Conservation (phyloP, 1,139 yeast species). For the Geotrichum macrosporum region DNA sequence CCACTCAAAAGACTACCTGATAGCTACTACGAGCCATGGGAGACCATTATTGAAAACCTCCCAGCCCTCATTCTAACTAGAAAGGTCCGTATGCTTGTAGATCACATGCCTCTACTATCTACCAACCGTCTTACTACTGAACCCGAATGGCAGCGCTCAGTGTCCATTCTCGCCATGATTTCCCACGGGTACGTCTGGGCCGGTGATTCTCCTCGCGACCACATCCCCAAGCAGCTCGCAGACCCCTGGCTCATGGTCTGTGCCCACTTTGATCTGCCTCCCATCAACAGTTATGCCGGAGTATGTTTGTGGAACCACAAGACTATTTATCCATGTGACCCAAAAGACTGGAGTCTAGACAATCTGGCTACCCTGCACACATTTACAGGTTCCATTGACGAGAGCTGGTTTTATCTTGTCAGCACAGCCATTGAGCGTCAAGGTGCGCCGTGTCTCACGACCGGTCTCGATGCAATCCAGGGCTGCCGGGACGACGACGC, state of each 20-base stretch:
- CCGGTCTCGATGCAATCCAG: conserved; percentile 59
- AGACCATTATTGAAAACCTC: conserved; percentile 55
- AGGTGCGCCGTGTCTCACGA: conserved; percentile 63
- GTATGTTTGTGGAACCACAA: conserved; percentile 84
- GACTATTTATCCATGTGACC: conserved; percentile 50
- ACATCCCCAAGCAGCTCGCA: conserved; percentile 63
- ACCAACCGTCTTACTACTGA: conserved; percentile 44
- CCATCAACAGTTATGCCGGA: conserved; percentile 83
- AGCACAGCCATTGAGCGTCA: conserved; percentile 80
- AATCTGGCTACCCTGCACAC: conserved; percentile 77
- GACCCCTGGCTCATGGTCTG: conserved; percentile 61
- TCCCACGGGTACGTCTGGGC: conserved; percentile 91
- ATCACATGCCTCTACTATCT: conserved; percentile 53
- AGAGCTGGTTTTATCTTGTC: conserved; percentile 88
- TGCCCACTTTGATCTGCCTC: conserved; percentile 66
- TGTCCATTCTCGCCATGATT: conserved; percentile 69
- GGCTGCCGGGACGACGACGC: conserved; percentile 47
- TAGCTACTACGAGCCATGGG: conserved; percentile 74
- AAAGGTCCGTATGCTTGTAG: conserved; percentile 56
- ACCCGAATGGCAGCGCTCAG: conserved; percentile 70
- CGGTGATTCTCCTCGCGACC: conserved; percentile 55
- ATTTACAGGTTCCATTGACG: conserved; percentile 86
- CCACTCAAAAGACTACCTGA: conserved; percentile 63
- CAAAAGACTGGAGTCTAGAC: conserved; percentile 48
- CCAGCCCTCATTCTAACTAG: conserved; percentile 70